Base-by-base conservation (phyloP, 352 stramenopile genomes). In the Pythium insidiosum region DNA sequence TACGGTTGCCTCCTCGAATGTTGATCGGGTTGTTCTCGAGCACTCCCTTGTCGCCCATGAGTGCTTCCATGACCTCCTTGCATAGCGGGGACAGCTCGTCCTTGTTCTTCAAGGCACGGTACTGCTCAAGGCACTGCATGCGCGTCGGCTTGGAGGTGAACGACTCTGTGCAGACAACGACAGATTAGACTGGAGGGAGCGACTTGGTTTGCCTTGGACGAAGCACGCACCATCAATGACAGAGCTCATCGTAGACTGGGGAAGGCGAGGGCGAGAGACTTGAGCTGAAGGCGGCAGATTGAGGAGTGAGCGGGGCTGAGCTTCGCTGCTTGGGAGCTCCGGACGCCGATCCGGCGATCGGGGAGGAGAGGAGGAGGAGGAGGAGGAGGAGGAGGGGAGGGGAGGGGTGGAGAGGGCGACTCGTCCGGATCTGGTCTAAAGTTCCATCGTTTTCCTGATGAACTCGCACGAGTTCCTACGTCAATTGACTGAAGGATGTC, bases 71-170 rank as follows among this genome's bases (percentile, higher is more conserved):
- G 45, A 88, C 73, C 39, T 88, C 70, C 51, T 84, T 84, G 61
- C 77, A 90, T 18, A 61, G 68, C 35, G 45, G 50, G 34, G 72
- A 73, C 13, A 90, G 63, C 50, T 90, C 73, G 52, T 90, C 77
- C 63, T 88, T 88, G 58, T 88, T 88, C 57, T 85, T 88, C 9
- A 85, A 59, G 23, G 56, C 56, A 43, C 69, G 70, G 52, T 85
- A 90, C 23, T 81, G 55, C 42, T 85, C 68, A n/a, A 86, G 51
- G 50, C 77, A 90, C 56, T 88, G 67, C 40, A 47, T 58, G 38
- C 41, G 6, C 29, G 22, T 10, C 23, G 13, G 40, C 12, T 20
- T 23, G 7, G 28, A 19, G 48, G 31, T n/a, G 31, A 20, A 45
- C 49, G 15, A 38, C 43, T 33, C 20, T 50, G 43, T 38, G 6